Evolutionary conservation across 208 protist genomes (phyloP).

Genomic region (Polymyxa betae): DNA sequence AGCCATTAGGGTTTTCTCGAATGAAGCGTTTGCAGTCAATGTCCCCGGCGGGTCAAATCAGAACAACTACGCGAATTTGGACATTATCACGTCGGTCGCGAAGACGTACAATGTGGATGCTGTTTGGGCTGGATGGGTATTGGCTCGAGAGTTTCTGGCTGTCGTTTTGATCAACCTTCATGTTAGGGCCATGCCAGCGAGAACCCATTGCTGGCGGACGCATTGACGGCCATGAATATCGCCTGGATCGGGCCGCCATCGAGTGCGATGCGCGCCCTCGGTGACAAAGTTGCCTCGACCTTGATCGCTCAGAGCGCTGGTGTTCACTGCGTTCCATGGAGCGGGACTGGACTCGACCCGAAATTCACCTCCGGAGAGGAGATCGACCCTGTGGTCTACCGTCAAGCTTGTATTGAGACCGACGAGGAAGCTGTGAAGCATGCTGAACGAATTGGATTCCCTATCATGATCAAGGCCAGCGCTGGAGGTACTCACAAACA

Average conservation of each 20-base stretch:
- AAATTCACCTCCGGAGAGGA: background rate
- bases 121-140: constrained; percentile 95
- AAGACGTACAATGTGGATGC: constrained; percentile 81
- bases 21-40: constrained; percentile 65
- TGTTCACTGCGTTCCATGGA: constrained; percentile 63
- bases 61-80: constrained; percentile 98
- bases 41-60: constrained; percentile 92
- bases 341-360: background rate
- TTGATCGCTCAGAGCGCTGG: constrained; percentile 93
- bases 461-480: constrained; percentile 96
- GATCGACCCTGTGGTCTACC: constrained; percentile 24
- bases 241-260: constrained; percentile 77
- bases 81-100: constrained; percentile 93
- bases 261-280: constrained; percentile 83
- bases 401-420: constrained; percentile 78
- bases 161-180: background rate
- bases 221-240: constrained; percentile 70
- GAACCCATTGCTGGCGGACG: constrained; percentile 89
- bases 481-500: constrained; percentile 82
- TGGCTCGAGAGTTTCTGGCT: background rate
- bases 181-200: constrained; percentile 96
- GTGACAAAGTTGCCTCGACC: constrained; percentile 97
- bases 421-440: constrained; percentile 83
- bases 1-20: background rate
- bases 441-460: constrained; percentile 87